Evolutionary conservation across 805 yeast species (phyloP).

Genomic region (Barnettozyma populi): DNA sequence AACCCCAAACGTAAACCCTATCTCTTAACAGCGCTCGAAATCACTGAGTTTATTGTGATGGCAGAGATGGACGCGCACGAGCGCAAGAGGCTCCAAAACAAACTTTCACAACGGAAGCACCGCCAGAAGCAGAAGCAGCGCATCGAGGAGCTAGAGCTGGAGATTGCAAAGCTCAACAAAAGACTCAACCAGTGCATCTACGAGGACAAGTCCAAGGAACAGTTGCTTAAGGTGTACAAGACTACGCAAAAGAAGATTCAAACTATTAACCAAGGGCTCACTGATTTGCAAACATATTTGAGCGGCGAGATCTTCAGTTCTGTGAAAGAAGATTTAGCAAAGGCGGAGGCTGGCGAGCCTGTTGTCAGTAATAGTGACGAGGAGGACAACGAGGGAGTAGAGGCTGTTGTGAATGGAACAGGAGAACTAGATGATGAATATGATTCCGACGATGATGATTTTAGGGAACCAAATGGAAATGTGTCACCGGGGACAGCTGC

Average conservation of each 20-base stretch:
- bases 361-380: neutral
- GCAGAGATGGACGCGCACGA: constrained; percentile 7
- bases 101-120: constrained; percentile 13
- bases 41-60: neutral
- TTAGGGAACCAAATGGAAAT: neutral
- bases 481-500: neutral
- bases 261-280: constrained; percentile 1
- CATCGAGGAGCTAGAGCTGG: constrained; percentile 10
- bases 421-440: constrained; percentile 1
- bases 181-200: constrained; percentile 9
- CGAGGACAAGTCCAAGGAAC: constrained; percentile 6
- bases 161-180: constrained; percentile 3
- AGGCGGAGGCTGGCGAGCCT: neutral
- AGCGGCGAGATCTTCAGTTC: constrained; percentile 5
- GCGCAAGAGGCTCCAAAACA: constrained; percentile 11
- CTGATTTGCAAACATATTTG: constrained; percentile 6
- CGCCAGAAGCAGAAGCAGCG: constrained; percentile 13
- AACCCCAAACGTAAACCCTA: neutral
- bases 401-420: neutral
- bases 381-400: neutral
- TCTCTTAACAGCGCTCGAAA: neutral
- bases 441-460: neutral
- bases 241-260: constrained; percentile 4
- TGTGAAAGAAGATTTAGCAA: neutral
- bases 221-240: constrained; percentile 7